Conservation (phyloP, 164 flowering plant genomes). For the Vitis rotundifolia region DNA sequence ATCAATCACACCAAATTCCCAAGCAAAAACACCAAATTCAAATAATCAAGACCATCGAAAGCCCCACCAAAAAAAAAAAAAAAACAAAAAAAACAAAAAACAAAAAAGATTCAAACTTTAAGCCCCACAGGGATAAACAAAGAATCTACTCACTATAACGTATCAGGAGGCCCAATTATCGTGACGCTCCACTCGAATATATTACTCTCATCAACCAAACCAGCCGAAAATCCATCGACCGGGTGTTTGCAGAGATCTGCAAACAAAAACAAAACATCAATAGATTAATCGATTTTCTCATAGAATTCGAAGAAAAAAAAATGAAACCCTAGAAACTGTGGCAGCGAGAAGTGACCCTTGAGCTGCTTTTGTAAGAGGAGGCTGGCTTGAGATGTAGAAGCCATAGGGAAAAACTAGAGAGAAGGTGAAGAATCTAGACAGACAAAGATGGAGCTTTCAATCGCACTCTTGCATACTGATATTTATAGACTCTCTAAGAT, state of each 20-base stretch:
- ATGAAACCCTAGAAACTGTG: background rate
- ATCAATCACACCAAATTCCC: too few relatives aligned
- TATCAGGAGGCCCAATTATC: slow-evolving; percentile 78
- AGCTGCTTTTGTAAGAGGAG: slow-evolving; percentile 83
- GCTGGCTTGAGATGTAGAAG: slow-evolving; percentile 58
- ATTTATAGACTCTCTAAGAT: too few relatives aligned
- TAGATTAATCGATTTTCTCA: background rate
- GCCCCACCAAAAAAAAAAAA: too few relatives aligned
- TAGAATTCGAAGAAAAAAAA: background rate
- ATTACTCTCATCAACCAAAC: slow-evolving; percentile 64
- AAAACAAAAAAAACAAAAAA: too few relatives aligned
- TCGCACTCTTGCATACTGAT: too few relatives aligned
- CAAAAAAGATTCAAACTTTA: too few relatives aligned
- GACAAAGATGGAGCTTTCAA: background rate
- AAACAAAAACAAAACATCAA: background rate
- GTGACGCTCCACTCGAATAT: slow-evolving; percentile 81
- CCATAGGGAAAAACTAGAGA: slow-evolving; percentile 19
- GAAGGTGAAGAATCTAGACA: slow-evolving; percentile 11
- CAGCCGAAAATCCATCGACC: slow-evolving; percentile 81
- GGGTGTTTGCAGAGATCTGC: slow-evolving; percentile 51
- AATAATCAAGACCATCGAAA: too few relatives aligned
- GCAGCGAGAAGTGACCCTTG: slow-evolving; percentile 37
- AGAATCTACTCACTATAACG: slow-evolving; percentile 10
- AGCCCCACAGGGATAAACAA: too few relatives aligned
- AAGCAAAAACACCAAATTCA: too few relatives aligned